Base-by-base conservation (phyloP, 1,284 basidiomycete species). In the Ustilago shanxiensis region DNA sequence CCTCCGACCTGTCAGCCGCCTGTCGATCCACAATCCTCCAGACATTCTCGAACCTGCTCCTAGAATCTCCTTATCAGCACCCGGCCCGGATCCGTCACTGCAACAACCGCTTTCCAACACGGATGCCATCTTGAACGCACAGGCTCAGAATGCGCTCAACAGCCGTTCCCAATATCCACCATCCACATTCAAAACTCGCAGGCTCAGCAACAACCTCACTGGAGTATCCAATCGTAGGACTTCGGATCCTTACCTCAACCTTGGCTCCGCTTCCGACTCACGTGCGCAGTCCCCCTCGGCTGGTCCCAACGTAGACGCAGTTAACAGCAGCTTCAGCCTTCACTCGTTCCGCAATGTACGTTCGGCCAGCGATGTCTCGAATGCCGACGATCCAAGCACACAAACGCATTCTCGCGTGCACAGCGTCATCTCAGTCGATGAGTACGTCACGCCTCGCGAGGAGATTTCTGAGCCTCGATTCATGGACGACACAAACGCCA, bases 281-380 rank as follows among this genome's bases (percentile, higher is more conserved):
- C 57, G 64, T n/a, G 60, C 71, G 10, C 63, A 63, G 1, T 73
- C 75, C 4, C 75, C 75, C 22, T 49, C 66, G 10, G 44, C 53
- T 8, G 68, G 59, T 29, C 64, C 63, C 9, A 59, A 60, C 33
- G 18, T 50, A 16, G 72, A 74, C 2, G 14, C 20, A 3, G 14
- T 37, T 33, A 63, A 51, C 39, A 60, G 62, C 22, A 74, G 66
- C 54, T 78, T 78, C 65, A 78, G 53, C 24, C 55, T 78, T 18
- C 76, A 74, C 52, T 74, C 76, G 0, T 78, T 78, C 60, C 71
- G 72, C 62, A 78, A 78, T 53, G 66, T 78, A 24, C 64, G 76
- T 20, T 74, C 72, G 11, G 33, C 49, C 26, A 78, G 72, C 62
- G 76, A 78, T 24, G 71, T 56, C 3, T 78, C 72, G 0, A 35